These are phyloP conservation scores for Lactarius pseudohatsudake DNA, from an alignment of 768 basidiomycete species.

Conservation along the genomic window DNA sequence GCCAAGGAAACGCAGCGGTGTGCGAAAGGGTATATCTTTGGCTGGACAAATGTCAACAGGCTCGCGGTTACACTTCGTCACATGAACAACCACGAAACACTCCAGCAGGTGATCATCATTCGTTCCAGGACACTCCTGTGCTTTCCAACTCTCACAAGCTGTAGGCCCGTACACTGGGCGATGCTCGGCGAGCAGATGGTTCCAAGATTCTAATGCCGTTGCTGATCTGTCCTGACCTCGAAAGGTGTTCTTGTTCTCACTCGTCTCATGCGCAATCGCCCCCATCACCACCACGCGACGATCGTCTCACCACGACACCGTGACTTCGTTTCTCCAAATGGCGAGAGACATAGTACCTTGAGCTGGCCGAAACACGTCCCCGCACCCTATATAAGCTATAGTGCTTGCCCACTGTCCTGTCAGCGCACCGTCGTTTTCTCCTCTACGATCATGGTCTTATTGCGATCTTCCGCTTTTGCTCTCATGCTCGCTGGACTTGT, in stretches of 20 bases:
- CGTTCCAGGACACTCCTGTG: background rate
- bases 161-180: background rate
- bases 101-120: background rate
- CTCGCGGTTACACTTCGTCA: background rate
- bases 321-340: background rate
- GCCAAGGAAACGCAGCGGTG: background rate
- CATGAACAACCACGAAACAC: background rate
- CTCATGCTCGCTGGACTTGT: constrained; percentile 4
- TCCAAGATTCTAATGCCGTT: too few relatives aligned
- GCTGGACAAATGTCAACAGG: background rate
- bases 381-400: background rate
- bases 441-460: background rate
- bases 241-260: background rate
- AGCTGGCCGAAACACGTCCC: background rate
- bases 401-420: background rate
- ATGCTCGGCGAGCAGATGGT: background rate
- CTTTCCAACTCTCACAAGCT: background rate
- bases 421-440: too few relatives aligned
- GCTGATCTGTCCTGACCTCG: background rate
- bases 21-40: background rate
- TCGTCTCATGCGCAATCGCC: background rate
- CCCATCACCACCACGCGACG: background rate
- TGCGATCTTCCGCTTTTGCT: background rate
- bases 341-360: background rate
- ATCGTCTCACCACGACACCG: background rate